Conservation (phyloP, 2,329 filamentous ascomycete genomes). For the Hypoxylon rubiginosum region DNA sequence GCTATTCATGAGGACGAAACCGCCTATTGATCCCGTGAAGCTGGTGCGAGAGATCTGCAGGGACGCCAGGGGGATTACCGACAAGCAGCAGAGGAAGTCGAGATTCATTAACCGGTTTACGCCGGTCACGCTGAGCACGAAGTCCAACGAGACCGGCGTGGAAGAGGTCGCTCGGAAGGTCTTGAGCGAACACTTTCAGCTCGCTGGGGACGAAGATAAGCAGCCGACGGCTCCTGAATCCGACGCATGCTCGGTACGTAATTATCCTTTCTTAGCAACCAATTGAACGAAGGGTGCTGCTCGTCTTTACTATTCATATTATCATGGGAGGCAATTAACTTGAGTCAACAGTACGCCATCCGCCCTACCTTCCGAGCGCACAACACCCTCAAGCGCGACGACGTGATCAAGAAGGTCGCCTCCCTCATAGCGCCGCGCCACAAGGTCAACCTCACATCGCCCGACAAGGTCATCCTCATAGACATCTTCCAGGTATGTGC, state of each 20-base stretch:
- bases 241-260: conserved; percentile 59
- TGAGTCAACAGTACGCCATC: conserved; percentile 79
- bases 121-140: conserved; percentile 64
- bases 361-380: conserved; percentile 83
- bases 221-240: conserved; percentile 31
- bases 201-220: conserved; percentile 50
- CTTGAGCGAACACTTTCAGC: conserved; percentile 72
- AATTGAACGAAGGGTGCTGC: not conserved
- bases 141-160: conserved; percentile 77
- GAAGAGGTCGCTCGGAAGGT: conserved; percentile 74
- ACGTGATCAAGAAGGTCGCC: conserved; percentile 79
- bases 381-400: conserved; percentile 74
- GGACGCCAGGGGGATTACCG: conserved; percentile 62
- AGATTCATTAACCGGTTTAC: conserved; percentile 72
- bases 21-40: conserved; percentile 68
- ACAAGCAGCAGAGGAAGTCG: conserved; percentile 60
- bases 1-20: conserved; percentile 70
- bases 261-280: conserved; percentile 9
- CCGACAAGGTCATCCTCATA: conserved; percentile 83
- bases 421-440: conserved; percentile 74
- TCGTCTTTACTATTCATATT: not conserved
- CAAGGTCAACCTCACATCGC: conserved; percentile 81
- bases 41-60: conserved; percentile 68
- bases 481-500: conserved; percentile 79
- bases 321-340: conserved; percentile 20